phyloP scores from a whole-genome alignment of 768 basidiomycete genomes.

The Leccinum boreale region DNA sequence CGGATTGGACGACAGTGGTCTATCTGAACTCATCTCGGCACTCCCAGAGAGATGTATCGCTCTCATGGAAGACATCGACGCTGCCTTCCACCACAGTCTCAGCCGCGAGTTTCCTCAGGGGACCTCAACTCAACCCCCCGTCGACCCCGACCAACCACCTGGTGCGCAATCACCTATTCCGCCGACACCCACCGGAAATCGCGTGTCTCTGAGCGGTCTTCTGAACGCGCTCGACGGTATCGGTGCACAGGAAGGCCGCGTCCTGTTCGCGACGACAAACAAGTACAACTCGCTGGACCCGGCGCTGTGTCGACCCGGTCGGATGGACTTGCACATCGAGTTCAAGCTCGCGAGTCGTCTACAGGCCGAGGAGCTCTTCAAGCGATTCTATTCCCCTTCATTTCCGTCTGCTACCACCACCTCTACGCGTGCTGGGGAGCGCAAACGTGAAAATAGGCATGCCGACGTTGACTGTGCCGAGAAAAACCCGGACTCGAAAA shows the following conservation, averaged over 20 bases:
- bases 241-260: constrained; percentile 77
- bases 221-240: constrained; percentile 80
- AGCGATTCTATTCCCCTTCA: constrained; percentile 59
- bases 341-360: constrained; percentile 70
- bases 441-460: neutral
- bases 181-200: constrained; percentile 21
- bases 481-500: neutral
- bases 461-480: neutral
- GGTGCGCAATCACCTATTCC: constrained; percentile 12
- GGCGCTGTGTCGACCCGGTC: constrained; percentile 72
- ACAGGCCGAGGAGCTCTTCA: constrained; percentile 66
- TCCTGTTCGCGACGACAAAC: constrained; percentile 79
- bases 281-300: constrained; percentile 66
- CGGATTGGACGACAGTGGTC: constrained; percentile 59
- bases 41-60: constrained; percentile 73
- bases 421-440: neutral
- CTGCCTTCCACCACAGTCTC: constrained; percentile 55
- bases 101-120: constrained; percentile 26
- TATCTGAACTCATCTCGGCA: constrained; percentile 55
- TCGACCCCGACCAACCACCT: constrained; percentile 6
- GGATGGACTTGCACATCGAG: constrained; percentile 77
- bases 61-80: constrained; percentile 84
- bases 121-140: neutral
- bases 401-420: neutral
- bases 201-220: constrained; percentile 68